Percentiles rank a stretch among this genome's conserved stretches.
These are phyloP conservation scores for Quercus tomentella DNA, from an alignment of 331 rosid genomes.

Conservation along the genomic window DNA sequence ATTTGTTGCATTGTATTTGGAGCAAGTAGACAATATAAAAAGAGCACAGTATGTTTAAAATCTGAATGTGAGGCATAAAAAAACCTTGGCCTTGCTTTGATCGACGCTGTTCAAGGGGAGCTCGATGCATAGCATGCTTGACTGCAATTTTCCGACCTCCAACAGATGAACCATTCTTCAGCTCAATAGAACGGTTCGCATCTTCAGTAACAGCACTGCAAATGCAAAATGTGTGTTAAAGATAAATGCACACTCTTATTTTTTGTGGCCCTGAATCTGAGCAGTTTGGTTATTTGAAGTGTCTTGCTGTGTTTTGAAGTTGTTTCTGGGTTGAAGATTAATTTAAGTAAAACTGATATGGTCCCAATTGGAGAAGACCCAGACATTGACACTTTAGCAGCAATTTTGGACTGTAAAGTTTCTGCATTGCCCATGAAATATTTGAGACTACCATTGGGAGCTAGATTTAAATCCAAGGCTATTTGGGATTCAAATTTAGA, in stretches of 20 bases:
- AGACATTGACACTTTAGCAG: too few species aligned
- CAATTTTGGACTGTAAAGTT: too few species aligned
- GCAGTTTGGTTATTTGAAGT: too few species aligned
- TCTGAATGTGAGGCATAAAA: slow-evolving; percentile 9
- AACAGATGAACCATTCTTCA: slow-evolving; percentile 61
- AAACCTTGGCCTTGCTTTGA: slow-evolving; percentile 73
- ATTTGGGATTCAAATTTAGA: too few species aligned
- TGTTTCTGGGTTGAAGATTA: too few species aligned
- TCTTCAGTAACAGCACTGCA: slow-evolving; percentile 84
- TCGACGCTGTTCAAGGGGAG: slow-evolving; percentile 61
- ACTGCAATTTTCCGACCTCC: slow-evolving; percentile 77
- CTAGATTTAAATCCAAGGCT: too few species aligned
- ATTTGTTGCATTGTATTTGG: slow-evolving; percentile 7
- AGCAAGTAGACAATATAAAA: neutral
- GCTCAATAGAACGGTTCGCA: slow-evolving; percentile 77
- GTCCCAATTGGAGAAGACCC: too few species aligned
- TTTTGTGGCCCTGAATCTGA: too few species aligned
- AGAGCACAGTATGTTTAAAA: neutral
- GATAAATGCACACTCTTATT: neutral
- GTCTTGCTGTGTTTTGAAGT: too few species aligned
- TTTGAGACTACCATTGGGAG: too few species aligned
- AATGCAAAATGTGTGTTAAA: slow-evolving; percentile 15
- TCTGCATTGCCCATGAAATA: too few species aligned
- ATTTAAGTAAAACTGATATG: too few species aligned
- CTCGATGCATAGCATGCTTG: slow-evolving; percentile 87